phyloP scores from a whole-genome alignment of 164 flowering plant genomes.

The Cinnamomum chago region DNA sequence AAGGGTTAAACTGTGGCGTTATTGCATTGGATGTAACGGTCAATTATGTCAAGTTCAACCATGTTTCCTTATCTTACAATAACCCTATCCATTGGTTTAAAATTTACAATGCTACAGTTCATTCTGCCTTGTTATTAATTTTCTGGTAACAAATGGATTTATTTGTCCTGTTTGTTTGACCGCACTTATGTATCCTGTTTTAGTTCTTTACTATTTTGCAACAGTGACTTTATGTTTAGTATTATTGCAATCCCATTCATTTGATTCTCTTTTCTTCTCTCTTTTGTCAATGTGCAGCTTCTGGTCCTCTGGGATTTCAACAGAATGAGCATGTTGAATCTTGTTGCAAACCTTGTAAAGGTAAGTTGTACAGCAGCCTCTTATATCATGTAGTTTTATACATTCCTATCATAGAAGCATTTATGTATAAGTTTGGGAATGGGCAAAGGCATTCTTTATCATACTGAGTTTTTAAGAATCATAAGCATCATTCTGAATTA shows the following conservation, averaged over 20 bases:
- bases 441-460: no score
- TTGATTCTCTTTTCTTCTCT: neutral
- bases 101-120: neutral
- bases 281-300: slow-evolving; percentile 50
- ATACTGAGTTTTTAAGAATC: no score
- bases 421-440: neutral
- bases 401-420: neutral
- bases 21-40: neutral
- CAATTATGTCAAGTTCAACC: neutral
- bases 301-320: slow-evolving; percentile 78
- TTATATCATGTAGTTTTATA: neutral
- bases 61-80: neutral
- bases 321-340: slow-evolving; percentile 89
- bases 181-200: neutral
- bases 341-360: slow-evolving; percentile 82
- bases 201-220: neutral
- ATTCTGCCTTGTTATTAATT: neutral
- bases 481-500: no score
- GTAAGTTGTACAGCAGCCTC: slow-evolving; percentile 26
- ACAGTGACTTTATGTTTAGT: neutral
- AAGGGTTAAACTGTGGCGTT: neutral
- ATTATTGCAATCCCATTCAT: neutral
- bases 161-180: neutral
- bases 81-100: neutral
- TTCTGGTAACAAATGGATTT: neutral